A percentile compares a stretch with the other conserved stretches of the same genome.
These are phyloP conservation scores for Hippophae tibetana DNA, from an alignment of 306 rosid genomes.

Conservation along the genomic window DNA sequence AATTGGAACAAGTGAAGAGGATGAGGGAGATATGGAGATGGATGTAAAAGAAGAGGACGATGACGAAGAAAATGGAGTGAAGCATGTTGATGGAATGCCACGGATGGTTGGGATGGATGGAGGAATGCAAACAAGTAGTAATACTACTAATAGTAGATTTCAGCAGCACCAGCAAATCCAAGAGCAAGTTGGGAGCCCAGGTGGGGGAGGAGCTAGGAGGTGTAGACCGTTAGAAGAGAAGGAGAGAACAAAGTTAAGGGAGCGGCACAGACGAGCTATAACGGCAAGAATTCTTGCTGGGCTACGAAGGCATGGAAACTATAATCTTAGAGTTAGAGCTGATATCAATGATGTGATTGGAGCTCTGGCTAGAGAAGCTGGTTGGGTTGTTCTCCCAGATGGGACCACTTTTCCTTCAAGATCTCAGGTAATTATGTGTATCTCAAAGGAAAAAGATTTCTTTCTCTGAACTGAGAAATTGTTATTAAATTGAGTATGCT, in stretches of 20 bases:
- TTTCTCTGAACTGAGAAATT: not conserved
- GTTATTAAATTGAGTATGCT: not conserved
- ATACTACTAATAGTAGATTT: constrained; percentile 43
- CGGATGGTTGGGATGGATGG: constrained; percentile 63
- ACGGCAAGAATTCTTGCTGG: constrained; percentile 97
- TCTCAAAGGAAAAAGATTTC: constrained; percentile 10
- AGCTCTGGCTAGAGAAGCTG: constrained; percentile 95
- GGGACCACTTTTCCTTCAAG: constrained; percentile 89
- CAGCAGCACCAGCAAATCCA: constrained; percentile 52
- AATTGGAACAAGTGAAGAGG: constrained; percentile 74
- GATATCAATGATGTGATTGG: constrained; percentile 94
- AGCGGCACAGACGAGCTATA: constrained; percentile 94
- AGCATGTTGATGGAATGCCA: constrained; percentile 26
- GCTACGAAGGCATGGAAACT: constrained; percentile 91
- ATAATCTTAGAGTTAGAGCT: constrained; percentile 95
- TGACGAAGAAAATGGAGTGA: constrained; percentile 42
- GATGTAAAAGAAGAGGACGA: constrained; percentile 71
- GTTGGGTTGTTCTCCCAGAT: constrained; percentile 98
- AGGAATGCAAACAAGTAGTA: constrained; percentile 39
- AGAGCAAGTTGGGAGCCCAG: constrained; percentile 64
- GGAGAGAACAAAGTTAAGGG: constrained; percentile 95
- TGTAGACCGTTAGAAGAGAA: constrained; percentile 91
- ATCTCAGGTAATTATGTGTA: constrained; percentile 55
- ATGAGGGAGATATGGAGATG: constrained; percentile 85
- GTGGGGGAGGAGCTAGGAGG: constrained; percentile 70